phyloP scores from a whole-genome alignment of 2,329 filamentous ascomycete species.

The Parastagonospora avenae region DNA sequence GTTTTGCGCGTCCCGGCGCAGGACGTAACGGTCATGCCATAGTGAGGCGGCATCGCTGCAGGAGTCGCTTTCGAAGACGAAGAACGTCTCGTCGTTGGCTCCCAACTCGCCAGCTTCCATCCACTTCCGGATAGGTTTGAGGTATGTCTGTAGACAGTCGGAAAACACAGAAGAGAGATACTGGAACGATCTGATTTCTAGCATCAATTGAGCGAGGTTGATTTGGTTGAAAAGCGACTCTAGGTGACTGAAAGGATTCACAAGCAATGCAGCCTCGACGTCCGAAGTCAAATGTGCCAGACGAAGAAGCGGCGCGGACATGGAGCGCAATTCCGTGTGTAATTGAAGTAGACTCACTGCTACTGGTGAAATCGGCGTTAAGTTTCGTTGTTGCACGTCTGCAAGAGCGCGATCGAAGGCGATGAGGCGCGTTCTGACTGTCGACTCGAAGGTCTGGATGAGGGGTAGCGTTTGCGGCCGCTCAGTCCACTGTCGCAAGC shows the following conservation, averaged over 20 bases:
- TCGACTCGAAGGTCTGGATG: constrained; percentile 73
- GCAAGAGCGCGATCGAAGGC: constrained; percentile 66
- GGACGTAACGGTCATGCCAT: constrained; percentile 76
- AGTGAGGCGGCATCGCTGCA: constrained; percentile 66
- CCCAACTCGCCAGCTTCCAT: constrained; percentile 78
- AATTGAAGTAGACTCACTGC: constrained; percentile 71
- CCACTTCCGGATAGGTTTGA: constrained; percentile 80
- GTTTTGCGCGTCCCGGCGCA: constrained; percentile 66
- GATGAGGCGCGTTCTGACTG: constrained; percentile 62
- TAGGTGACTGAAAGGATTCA: constrained; percentile 70
- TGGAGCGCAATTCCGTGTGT: constrained; percentile 60
- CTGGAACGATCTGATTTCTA: constrained; percentile 65
- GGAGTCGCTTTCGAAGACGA: constrained; percentile 66
- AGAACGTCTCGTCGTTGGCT: constrained; percentile 72
- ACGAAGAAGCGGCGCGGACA: constrained; percentile 61
- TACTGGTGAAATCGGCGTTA: constrained; percentile 58
- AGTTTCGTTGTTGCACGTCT: constrained; percentile 63
- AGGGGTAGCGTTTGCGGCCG: constrained; percentile 42
- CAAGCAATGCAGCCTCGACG: constrained; percentile 52
- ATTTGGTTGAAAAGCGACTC: constrained; percentile 77
- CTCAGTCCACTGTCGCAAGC: constrained; percentile 56
- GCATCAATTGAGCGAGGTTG: constrained; percentile 71
- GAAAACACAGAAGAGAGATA: constrained; percentile 75
- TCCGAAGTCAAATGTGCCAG: constrained; percentile 67
- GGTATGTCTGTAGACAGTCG: constrained; percentile 79